Percentiles rank a stretch among this genome's conserved stretches.
Evolutionary conservation across 257 asterid genomes (phyloP).

Genomic region (Nicotiana sylvestris): DNA sequence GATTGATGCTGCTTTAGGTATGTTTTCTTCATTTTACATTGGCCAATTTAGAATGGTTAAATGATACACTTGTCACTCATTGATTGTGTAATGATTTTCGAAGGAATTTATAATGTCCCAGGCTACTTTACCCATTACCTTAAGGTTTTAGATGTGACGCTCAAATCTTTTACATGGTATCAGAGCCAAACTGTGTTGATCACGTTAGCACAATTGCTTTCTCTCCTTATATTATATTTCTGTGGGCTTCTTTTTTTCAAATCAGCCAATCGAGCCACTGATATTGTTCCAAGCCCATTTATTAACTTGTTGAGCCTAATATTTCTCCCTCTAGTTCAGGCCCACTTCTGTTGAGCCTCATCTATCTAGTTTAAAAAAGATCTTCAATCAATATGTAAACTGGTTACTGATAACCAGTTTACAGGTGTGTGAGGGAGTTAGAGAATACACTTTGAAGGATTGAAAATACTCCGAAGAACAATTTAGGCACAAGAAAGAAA

Average conservation of each 20-base stretch:
- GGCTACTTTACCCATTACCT: too few relatives aligned
- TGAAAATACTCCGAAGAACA: too few relatives aligned
- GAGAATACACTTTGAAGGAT: background rate
- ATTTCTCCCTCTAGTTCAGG: background rate
- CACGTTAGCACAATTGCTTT: background rate
- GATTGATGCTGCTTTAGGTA: constrained; percentile 42
- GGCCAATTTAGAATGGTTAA: background rate
- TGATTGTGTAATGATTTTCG: too few relatives aligned
- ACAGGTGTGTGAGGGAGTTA: background rate
- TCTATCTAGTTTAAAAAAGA: background rate
- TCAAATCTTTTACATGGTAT: too few relatives aligned
- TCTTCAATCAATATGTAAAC: background rate
- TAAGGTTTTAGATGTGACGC: background rate
- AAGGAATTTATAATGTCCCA: too few relatives aligned
- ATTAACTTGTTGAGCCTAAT: background rate
- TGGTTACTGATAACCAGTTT: background rate
- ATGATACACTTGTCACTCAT: too few relatives aligned
- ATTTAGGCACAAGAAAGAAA: too few relatives aligned
- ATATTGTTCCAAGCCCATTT: background rate
- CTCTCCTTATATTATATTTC: background rate
- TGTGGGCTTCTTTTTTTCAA: background rate
- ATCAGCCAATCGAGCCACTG: background rate
- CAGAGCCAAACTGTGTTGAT: too few relatives aligned
- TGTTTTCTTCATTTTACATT: background rate
- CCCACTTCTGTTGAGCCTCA: background rate